A percentile compares a stretch with the other conserved stretches of the same genome.
Evolutionary conservation across 805 yeast genomes (phyloP).

Genomic region (Torulaspora delbrueckii): DNA sequence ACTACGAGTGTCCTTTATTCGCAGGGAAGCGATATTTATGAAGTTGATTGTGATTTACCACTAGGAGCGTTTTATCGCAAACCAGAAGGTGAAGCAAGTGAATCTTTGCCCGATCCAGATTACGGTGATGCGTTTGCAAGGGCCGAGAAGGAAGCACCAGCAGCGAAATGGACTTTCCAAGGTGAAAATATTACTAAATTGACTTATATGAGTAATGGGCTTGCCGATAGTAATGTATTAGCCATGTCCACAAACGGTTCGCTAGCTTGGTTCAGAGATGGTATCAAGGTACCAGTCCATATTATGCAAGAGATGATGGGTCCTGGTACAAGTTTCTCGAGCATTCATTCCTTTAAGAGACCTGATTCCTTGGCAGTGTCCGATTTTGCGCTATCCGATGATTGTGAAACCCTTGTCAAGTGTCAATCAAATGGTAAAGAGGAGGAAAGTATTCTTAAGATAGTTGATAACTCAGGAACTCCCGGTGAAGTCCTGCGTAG

Average conservation of each 20-base stretch:
- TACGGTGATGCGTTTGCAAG: slow-evolving; percentile 68
- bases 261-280: slow-evolving; percentile 34
- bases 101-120: slow-evolving; percentile 47
- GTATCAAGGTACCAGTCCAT: slow-evolving; percentile 30
- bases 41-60: slow-evolving; percentile 30
- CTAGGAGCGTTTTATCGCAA: slow-evolving; percentile 21
- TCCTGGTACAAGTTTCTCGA: slow-evolving; percentile 29
- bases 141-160: slow-evolving; percentile 18
- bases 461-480: slow-evolving; percentile 32
- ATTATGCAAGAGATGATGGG: slow-evolving; percentile 34
- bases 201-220: slow-evolving; percentile 34
- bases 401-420: slow-evolving; percentile 29
- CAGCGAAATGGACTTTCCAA: slow-evolving; percentile 29
- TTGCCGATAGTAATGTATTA: slow-evolving; percentile 33
- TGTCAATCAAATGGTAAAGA: slow-evolving; percentile 29
- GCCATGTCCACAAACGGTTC: slow-evolving; percentile 34
- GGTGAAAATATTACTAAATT: slow-evolving; percentile 32
- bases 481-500: slow-evolving; percentile 31
- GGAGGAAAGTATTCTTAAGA: slow-evolving; percentile 29
- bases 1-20: slow-evolving; percentile 30
- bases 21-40: slow-evolving; percentile 32
- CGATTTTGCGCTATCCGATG: slow-evolving; percentile 31
- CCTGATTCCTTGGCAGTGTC: slow-evolving; percentile 23
- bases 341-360: slow-evolving; percentile 28
- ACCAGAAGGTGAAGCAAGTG: slow-evolving; percentile 13